A percentile compares a stretch with the other conserved stretches of the same genome.
These are phyloP conservation scores for Trypanosoma vivax DNA, from an alignment of 208 protist species.

Conservation along the genomic window DNA sequence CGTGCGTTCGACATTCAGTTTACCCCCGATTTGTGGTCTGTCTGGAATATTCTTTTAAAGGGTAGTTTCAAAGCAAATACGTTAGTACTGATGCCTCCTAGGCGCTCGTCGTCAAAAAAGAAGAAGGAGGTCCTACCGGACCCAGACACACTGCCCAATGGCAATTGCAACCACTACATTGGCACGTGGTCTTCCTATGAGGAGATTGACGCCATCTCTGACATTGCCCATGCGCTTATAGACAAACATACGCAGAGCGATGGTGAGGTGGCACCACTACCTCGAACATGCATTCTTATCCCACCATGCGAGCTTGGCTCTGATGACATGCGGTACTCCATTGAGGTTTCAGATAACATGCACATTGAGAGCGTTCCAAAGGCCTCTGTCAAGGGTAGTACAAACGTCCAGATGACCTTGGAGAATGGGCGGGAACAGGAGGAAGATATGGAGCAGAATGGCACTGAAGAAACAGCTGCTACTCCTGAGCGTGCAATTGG, in stretches of 20 bases:
- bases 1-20: too few species aligned
- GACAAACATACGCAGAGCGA: slow-evolving; percentile 44
- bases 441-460: slow-evolving; percentile 14
- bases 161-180: slow-evolving; percentile 58
- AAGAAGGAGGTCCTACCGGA: slow-evolving; percentile 69
- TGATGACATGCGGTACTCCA: slow-evolving; percentile 5
- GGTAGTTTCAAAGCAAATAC: too few species aligned
- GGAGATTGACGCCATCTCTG: slow-evolving; percentile 43
- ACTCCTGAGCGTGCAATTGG: slow-evolving; percentile 13
- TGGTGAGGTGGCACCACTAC: slow-evolving; percentile 37
- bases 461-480: slow-evolving; percentile 14
- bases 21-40: too few species aligned
- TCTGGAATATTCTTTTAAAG: too few species aligned
- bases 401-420: neutral
- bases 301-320: slow-evolving; percentile 2
- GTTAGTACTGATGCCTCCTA: slow-evolving; percentile 26
- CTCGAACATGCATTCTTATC: slow-evolving; percentile 59
- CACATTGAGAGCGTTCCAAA: slow-evolving; percentile 49
- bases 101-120: slow-evolving; percentile 29
- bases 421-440: neutral
- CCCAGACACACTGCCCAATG: slow-evolving; percentile 45
- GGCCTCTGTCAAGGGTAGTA: slow-evolving; percentile 15
- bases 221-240: slow-evolving; percentile 35
- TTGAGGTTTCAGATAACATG: slow-evolving; percentile 45
- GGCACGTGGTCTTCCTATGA: slow-evolving; percentile 66